These are phyloP conservation scores for Lasiosphaeria miniovina DNA, from an alignment of 495 filamentous ascomycete species.

Conservation along the genomic window DNA sequence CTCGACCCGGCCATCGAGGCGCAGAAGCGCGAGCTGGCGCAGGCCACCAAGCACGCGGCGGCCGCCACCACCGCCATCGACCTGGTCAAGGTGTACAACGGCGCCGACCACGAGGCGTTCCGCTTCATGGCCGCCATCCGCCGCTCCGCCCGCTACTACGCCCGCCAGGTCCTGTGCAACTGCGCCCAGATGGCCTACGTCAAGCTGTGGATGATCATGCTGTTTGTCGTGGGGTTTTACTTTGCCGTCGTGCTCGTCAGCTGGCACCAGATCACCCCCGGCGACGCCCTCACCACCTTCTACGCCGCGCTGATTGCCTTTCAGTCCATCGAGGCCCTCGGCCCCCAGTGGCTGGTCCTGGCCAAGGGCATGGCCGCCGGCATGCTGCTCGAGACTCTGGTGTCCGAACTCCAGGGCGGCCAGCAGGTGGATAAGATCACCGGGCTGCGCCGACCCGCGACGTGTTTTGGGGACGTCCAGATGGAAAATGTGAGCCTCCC, in stretches of 20 bases:
- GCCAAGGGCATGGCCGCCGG: slow-evolving; percentile 79
- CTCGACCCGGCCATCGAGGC: slow-evolving; percentile 63
- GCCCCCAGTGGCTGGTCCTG: slow-evolving; percentile 72
- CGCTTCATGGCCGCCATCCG: slow-evolving; percentile 60
- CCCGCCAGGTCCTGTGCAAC: slow-evolving; percentile 62
- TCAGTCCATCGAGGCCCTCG: slow-evolving; percentile 65
- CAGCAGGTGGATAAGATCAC: slow-evolving; percentile 24
- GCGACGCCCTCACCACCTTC: slow-evolving; percentile 78
- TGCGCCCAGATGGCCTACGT: slow-evolving; percentile 69
- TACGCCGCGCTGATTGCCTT: slow-evolving; percentile 75
- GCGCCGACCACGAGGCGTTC: slow-evolving; percentile 63
- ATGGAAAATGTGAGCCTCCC: slow-evolving; percentile 59
- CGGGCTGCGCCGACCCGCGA: slow-evolving; percentile 18
- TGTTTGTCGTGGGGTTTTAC: slow-evolving; percentile 93
- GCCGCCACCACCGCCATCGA: slow-evolving; percentile 73
- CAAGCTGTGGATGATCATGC: slow-evolving; percentile 67
- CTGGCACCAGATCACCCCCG: slow-evolving; percentile 50
- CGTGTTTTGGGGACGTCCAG: slow-evolving; percentile 64
- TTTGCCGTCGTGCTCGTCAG: slow-evolving; percentile 70
- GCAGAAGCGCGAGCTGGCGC: slow-evolving; percentile 65
- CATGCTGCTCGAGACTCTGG: slow-evolving; percentile 51
- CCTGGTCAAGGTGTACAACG: slow-evolving; percentile 85
- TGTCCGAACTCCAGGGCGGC: slow-evolving; percentile 11
- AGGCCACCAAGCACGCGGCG: slow-evolving; percentile 69
- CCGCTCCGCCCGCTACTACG: slow-evolving; percentile 61